Percentiles rank a stretch among this genome's conserved stretches.
Evolutionary conservation across 2,329 filamentous ascomycete genomes (phyloP).

Genomic region (Rosellinia necatrix): DNA sequence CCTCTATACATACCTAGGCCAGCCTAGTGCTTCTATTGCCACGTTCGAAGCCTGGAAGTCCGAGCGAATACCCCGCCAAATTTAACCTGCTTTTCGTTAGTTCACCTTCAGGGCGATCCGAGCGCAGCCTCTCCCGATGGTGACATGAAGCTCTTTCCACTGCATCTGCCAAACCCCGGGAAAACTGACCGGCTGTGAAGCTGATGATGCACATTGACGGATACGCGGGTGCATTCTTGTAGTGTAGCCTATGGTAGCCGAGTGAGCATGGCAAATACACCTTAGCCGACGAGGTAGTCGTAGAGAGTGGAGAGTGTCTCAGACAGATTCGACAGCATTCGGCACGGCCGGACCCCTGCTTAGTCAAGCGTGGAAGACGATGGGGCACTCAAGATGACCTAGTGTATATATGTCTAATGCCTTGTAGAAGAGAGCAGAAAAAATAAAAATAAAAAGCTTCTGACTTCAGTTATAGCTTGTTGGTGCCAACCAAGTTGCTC

Average conservation of each 20-base stretch:
- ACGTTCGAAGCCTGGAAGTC: too few relatives aligned
- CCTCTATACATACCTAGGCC: too few relatives aligned
- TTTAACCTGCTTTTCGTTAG: background rate
- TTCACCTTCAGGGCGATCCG: slow-evolving; percentile 1
- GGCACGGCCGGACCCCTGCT: slow-evolving; percentile 14
- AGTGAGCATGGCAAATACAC: background rate
- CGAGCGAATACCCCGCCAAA: slow-evolving; percentile 10
- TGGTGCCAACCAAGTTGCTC: background rate
- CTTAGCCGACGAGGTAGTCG: background rate
- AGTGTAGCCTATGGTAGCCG: background rate
- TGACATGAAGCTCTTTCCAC: slow-evolving; percentile 6
- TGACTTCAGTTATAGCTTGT: background rate
- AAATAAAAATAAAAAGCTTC: too few relatives aligned
- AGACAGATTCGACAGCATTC: background rate
- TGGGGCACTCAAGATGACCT: slow-evolving; percentile 1
- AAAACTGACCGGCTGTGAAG: slow-evolving; percentile 6
- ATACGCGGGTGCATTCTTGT: background rate
- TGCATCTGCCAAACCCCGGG: slow-evolving; percentile 18
- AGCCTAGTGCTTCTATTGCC: too few relatives aligned
- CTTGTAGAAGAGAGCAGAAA: too few relatives aligned
- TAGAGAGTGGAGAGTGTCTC: background rate
- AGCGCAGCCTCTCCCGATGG: slow-evolving; percentile 7
- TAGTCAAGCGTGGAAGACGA: background rate
- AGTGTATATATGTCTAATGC: background rate
- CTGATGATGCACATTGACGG: slow-evolving; percentile 1